phyloP scores from a whole-genome alignment of 2,329 filamentous ascomycete species.

The Beauveria bassiana region DNA sequence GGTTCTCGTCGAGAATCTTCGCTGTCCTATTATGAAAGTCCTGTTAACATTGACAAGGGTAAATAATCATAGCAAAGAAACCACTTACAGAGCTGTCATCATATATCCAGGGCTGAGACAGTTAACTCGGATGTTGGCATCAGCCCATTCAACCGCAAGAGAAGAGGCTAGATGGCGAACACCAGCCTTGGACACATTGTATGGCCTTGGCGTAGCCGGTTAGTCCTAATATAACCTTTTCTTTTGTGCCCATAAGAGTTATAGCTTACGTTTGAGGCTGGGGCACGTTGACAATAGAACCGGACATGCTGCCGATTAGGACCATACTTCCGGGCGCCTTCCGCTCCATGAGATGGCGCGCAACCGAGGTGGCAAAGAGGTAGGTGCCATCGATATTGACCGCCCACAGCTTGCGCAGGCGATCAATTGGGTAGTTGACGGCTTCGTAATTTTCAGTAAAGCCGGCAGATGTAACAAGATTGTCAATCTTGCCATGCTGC shows the following conservation, averaged over 20 bases:
- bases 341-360: constrained; percentile 80
- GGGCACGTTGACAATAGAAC: constrained; percentile 87
- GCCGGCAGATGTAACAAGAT: constrained; percentile 90
- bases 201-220: constrained; percentile 46
- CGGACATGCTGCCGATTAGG: constrained; percentile 93
- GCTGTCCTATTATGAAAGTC: constrained; percentile 53
- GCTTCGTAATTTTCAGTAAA: constrained; percentile 96
- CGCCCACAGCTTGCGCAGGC: constrained; percentile 86
- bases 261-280: constrained; percentile 68
- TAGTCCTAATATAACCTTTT: constrained; percentile 5
- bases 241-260: neutral
- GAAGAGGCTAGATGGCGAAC: constrained; percentile 82
- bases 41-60: neutral
- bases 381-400: constrained; percentile 94
- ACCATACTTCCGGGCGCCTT: constrained; percentile 78
- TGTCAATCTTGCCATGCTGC: constrained; percentile 74
- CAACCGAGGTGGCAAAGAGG: constrained; percentile 75
- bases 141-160: constrained; percentile 89
- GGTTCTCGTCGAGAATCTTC: constrained; percentile 91
- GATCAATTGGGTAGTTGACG: constrained; percentile 81
- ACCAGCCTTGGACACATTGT: constrained; percentile 89
- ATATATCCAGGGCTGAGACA: constrained; percentile 95
- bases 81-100: constrained; percentile 78
- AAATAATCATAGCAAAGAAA: neutral
- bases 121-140: constrained; percentile 83